phyloP scores from a whole-genome alignment of 23 red algal genomes.

The Pyropia haitanensis region DNA sequence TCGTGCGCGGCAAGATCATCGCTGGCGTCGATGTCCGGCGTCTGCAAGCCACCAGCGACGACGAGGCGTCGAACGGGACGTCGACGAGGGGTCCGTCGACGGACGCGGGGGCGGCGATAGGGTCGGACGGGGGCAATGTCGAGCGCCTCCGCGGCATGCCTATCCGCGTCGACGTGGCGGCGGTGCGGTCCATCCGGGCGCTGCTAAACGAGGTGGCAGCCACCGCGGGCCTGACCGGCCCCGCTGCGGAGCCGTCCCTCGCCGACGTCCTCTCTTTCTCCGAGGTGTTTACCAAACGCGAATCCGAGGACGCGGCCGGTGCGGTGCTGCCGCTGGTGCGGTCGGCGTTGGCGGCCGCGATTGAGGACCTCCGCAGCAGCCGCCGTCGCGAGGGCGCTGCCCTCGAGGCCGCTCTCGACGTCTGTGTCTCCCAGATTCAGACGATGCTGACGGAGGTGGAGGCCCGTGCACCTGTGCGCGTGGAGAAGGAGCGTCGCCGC shows the following conservation, averaged over 20 bases:
- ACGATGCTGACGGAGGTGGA: constrained; percentile 25
- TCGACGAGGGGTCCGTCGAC: neutral
- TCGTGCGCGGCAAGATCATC: constrained; percentile 25
- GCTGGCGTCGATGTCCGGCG: neutral
- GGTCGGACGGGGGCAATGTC: no score
- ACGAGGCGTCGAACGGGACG: neutral
- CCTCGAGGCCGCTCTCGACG: constrained; percentile 29
- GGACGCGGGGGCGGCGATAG: no score
- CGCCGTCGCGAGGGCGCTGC: constrained; percentile 43
- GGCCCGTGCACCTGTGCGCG: constrained; percentile 15
- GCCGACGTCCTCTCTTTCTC: constrained; percentile 43
- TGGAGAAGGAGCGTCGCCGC: constrained; percentile 25
- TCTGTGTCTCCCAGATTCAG: constrained; percentile 25
- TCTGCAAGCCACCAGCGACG: constrained; percentile 10
- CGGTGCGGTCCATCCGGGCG: constrained; percentile 14
- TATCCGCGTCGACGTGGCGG: constrained; percentile 22
- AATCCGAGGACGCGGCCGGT: neutral
- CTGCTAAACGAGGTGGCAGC: constrained; percentile 43
- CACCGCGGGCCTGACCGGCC: constrained; percentile 11
- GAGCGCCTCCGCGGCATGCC: neutral
- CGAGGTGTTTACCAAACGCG: constrained; percentile 32
- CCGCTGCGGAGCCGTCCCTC: constrained; percentile 22
- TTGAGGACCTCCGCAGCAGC: constrained; percentile 23
- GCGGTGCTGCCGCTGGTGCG: constrained; percentile 18
- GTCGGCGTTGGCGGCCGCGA: constrained; percentile 23